A percentile compares a stretch with the other conserved stretches of the same genome.
Evolutionary conservation across 2,329 filamentous ascomycete genomes (phyloP).

Genomic region (Fusarium concolor): DNA sequence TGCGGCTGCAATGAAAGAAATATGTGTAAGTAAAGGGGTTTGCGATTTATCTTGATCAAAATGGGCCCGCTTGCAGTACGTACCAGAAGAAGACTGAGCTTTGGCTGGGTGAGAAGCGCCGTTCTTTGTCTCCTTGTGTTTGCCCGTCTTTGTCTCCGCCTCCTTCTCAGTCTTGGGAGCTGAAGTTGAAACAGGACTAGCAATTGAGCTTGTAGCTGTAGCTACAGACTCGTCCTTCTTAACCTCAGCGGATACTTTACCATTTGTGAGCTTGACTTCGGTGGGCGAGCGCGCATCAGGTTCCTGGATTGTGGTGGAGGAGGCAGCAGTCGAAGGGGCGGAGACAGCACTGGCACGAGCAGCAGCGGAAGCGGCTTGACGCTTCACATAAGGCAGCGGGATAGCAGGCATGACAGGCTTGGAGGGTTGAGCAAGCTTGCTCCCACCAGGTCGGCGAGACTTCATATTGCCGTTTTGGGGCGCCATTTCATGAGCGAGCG

Average conservation of each 20-base stretch:
- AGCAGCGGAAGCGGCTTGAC: constrained; percentile 51
- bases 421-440: constrained; percentile 48
- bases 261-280: constrained; percentile 41
- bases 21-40: constrained; percentile 27
- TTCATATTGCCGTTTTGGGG: constrained; percentile 50
- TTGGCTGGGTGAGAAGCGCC: constrained; percentile 5
- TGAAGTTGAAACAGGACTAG: constrained; percentile 24
- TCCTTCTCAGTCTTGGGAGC: constrained; percentile 28
- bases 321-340: constrained; percentile 18
- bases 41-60: not conserved
- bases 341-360: constrained; percentile 43
- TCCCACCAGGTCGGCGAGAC: constrained; percentile 47
- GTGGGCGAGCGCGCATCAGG: constrained; percentile 9
- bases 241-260: constrained; percentile 12
- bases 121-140: constrained; percentile 3
- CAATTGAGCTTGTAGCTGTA: constrained; percentile 16
- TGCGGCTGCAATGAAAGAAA: constrained; percentile 16
- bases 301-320: constrained; percentile 25
- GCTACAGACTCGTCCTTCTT: constrained; percentile 15
- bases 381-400: constrained; percentile 55
- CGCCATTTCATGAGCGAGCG: constrained; percentile 47
- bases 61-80: constrained; percentile 19
- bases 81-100: constrained; percentile 40
- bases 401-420: constrained; percentile 55
- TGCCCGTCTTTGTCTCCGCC: constrained; percentile 14